Percentiles rank a stretch among this genome's conserved stretches.
Evolutionary conservation across 768 basidiomycete genomes (phyloP).

Genomic region (Lactarius hatsudake): DNA sequence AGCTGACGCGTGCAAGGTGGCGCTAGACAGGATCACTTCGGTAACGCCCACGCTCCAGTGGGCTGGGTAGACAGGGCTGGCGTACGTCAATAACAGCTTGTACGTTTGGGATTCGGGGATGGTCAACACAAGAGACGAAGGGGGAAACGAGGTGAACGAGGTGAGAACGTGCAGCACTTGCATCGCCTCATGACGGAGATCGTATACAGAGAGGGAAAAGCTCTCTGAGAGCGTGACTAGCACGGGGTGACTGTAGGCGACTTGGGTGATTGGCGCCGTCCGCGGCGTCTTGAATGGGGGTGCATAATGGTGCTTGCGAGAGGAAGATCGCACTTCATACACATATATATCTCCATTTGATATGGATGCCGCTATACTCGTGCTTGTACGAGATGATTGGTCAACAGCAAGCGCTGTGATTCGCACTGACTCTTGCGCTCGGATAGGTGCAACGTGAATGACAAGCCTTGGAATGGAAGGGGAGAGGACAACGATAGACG

Average conservation of each 20-base stretch:
- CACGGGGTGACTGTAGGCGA: slow-evolving; percentile 75
- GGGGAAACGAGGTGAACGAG: slow-evolving; percentile 77
- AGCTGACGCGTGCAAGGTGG: slow-evolving; percentile 2
- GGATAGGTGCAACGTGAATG: slow-evolving; percentile 44
- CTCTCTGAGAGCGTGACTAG: slow-evolving; percentile 66
- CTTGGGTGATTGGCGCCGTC: slow-evolving; percentile 52
- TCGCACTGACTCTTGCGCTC: slow-evolving; percentile 34
- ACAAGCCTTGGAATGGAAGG: slow-evolving; percentile 38
- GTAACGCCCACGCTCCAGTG: slow-evolving; percentile 81
- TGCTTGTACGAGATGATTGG: slow-evolving; percentile 57
- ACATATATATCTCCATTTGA: slow-evolving; percentile 67
- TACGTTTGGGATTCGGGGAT: slow-evolving; percentile 55
- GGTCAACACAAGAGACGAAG: slow-evolving; percentile 77
- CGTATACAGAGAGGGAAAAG: slow-evolving; percentile 72
- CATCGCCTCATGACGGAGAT: slow-evolving; percentile 51
- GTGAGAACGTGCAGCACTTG: slow-evolving; percentile 63
- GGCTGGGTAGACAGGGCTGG: slow-evolving; percentile 72
- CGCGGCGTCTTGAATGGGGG: slow-evolving; percentile 42
- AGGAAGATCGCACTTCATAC: slow-evolving; percentile 50
- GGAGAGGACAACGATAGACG: slow-evolving; percentile 51
- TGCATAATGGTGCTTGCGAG: slow-evolving; percentile 45
- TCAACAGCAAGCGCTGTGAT: slow-evolving; percentile 72
- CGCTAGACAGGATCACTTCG: slow-evolving; percentile 62
- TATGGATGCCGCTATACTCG: slow-evolving; percentile 52
- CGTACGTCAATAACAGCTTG: slow-evolving; percentile 72